Base-by-base conservation (phyloP, 805 yeast genomes). In the Barnettozyma botsteinii region DNA sequence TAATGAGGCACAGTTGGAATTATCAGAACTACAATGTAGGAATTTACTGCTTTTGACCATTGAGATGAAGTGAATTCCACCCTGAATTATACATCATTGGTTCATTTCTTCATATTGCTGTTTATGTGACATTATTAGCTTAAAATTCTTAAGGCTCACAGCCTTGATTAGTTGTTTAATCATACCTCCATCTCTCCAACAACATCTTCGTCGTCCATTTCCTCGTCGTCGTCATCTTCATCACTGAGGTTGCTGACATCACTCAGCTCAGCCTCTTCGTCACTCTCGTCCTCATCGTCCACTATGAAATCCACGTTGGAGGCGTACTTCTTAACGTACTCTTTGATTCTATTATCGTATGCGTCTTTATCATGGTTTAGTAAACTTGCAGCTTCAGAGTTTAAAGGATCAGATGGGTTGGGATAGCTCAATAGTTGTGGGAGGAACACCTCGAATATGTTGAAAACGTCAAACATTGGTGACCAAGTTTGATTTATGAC, bases 401-500 rank as follows among this genome's bases (percentile, higher is more conserved):
- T 91, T 47, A 91, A 70, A 1, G 98, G 98, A 60, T 91, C 98
- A 12, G 91, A 70, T 2, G 98, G 91, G 56, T 91, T 91, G 15
- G 98, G 97, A 56, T 91, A 93, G 40, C 89, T 75, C 46, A 91
- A 67, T 42, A 91, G 66, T 53, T 94, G 98, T 7, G 98, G 98
- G 44, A 91, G 66, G 65, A 91, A 93, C 57, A 86, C 81, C 55
- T 91, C 98, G 59, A 93, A 86, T 20, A 91, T 85, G 59, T 93
- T 93, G 49, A 81, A 69, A 49, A 93, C 73, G 40, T 93, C 97
- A 67, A 88, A 91, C 87, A 91, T 85, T 2, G 98, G 98, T 31
- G 95, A 85, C 98, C 98, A 91, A 1, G 98, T 87, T 57, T 91
- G 96, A 60, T 91, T 91, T 48, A 91, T 89, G 14, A 93, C 98